Evolutionary conservation across 495 filamentous ascomycete species (phyloP), one percentile per base, ranked within the genome.

Genomic region (Pyrenula massariospora): DNA sequence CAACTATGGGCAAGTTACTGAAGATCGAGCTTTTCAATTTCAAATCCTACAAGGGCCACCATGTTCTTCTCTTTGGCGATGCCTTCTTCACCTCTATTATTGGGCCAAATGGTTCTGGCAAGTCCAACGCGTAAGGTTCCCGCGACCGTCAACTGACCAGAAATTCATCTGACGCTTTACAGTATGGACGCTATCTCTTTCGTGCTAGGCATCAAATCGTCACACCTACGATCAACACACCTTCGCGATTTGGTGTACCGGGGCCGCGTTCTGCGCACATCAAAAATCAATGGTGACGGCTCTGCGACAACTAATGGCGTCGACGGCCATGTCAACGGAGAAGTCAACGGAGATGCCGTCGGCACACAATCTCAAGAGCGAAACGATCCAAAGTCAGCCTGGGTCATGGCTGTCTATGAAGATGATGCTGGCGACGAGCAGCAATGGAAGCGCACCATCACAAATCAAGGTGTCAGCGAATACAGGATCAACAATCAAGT

Each of bases 101-200:
- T 65, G 93, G 93, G 19, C 93, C 93, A 63, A 99, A 99, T 88
- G 93, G 93, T 72, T 97, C 94, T 52, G 93, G 93, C 25, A 99
- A 99, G 72, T 97, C 94, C n/a, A 99, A 99, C 68, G 96, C 92
- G 91, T 95, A 71, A 67, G 86, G 78, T 54, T 21, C 54, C 21
- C 56, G 21, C 55, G 10, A 22, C 51, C 48, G 15, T 20, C n/a
- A 12, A 56, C 22, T 36, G 31, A 42, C 24, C 20, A 36, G 19
- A 19, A 2, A 31, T 42, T 47, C 22, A 36, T 59, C 72, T 70
- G 50, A 70, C 56, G 23, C 20, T 23, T 56, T 51, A 24, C 60
- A 95, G 91, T 57, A 99, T 99, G 93, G 93, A 99, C 70, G 93
- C 93, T 60, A 99, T 99, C 59, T 99, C 93, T 52, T 99, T 99